Conservation (phyloP, 306 rosid species). For the Morella rubra region DNA sequence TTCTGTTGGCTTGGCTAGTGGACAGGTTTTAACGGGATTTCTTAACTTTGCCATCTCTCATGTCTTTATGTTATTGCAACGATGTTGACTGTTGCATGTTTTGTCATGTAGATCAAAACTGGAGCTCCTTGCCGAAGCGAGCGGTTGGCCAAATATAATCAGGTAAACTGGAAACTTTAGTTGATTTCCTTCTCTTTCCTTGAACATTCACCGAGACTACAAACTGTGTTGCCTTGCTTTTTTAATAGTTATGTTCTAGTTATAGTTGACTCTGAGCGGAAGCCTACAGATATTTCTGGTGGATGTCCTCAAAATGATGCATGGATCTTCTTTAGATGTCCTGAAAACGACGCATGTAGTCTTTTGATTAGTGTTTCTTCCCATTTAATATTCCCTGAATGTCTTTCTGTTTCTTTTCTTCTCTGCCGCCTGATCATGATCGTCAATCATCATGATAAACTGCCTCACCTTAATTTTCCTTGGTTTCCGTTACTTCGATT, state of each 20-base stretch:
- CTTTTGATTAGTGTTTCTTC: neutral
- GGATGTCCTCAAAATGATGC: neutral
- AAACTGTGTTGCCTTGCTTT: no score
- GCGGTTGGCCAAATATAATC: slow-evolving; percentile 98
- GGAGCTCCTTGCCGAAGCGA: slow-evolving; percentile 99
- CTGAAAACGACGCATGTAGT: neutral
- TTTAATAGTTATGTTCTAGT: neutral
- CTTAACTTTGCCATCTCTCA: neutral
- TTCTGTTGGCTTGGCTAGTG: slow-evolving; percentile 97
- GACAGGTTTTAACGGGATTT: slow-evolving; percentile 65
- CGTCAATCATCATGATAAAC: slow-evolving; percentile 8
- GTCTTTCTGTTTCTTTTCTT: neutral
- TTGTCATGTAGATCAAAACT: slow-evolving; percentile 71
- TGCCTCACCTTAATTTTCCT: slow-evolving; percentile 11
- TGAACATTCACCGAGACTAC: no score
- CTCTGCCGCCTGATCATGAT: neutral
- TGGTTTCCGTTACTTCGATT: slow-evolving; percentile 14
- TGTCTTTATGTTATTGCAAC: slow-evolving; percentile 21
- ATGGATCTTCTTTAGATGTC: neutral
- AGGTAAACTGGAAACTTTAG: slow-evolving; percentile 46
- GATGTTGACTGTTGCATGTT: slow-evolving; percentile 35
- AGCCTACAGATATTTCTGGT: neutral
- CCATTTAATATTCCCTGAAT: neutral
- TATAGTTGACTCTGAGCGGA: neutral
- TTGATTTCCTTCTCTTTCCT: neutral